Base-by-base conservation (phyloP, 2,329 filamentous ascomycete genomes). In the Venturia oleaginea region DNA sequence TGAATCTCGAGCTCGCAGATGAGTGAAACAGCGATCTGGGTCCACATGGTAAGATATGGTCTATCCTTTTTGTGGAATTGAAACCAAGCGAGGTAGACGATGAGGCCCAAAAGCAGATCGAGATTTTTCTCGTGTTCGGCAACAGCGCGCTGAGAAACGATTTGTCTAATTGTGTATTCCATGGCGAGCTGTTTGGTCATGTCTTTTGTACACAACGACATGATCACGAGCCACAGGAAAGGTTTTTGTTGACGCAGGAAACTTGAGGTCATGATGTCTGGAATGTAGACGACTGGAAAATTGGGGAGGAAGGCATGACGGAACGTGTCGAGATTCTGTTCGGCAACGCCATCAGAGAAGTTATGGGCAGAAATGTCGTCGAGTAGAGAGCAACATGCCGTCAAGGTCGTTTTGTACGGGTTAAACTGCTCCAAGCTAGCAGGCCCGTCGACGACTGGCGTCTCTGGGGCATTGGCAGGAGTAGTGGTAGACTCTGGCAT, bases 51-150 rank as follows among this genome's bases (percentile, higher is more conserved):
- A 4, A 61, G 34, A 22, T 34, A 40, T 7, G 34, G 22, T 24
- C 40, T n/a, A 24, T 61, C 42, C 42, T 46, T 46, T 15, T 19
- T 46, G n/a, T 46, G 42, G 42, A 46, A 46, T 19, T 46, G 42
- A 19, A 46, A 46, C 42, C 42, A 46, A 19, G 42, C 42, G 42
- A 46, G 42, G 42, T 46, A 46, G n/a, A 17, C 13, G 13, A 61
- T 61, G 3, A 84, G 65, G 0, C 82, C 83, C 13, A 81, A 73
- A 1, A 86, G 72, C 13, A 85, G 67, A 67, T 86, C 84, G 46
- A 84, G 72, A 59, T 71, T 78, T 61, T 78, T 77, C 64, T 84
- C 81, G n/a, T 76, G 72, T 11, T 80, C 76, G 15, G 83, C 65
- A 7, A 84, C 68, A 32, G 83, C 72, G 64, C 76, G 77, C n/a